Conservation (phyloP, 306 rosid genomes). For the Cicer yamashitae region DNA sequence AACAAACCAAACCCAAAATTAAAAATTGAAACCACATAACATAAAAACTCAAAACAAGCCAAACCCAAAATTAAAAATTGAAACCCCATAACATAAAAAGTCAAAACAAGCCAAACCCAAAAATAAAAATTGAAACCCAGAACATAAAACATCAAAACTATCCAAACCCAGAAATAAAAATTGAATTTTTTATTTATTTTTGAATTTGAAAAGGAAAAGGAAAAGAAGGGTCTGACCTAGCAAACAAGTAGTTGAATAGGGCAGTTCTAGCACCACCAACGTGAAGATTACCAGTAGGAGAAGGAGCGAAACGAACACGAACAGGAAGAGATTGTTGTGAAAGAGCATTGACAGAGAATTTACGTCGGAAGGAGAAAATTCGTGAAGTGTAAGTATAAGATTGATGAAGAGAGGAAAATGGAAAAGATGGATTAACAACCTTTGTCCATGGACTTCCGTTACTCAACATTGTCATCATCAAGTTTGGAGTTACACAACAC, state of each 20-base stretch:
- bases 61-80: not conserved
- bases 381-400: slow-evolving; percentile 44
- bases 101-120: not conserved
- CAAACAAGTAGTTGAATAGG: slow-evolving; percentile 75
- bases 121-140: not conserved
- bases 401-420: slow-evolving; percentile 44
- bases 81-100: not conserved
- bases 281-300: slow-evolving; percentile 96
- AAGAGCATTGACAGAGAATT: slow-evolving; percentile 66
- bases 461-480: slow-evolving; percentile 54
- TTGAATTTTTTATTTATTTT: not conserved
- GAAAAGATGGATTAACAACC: slow-evolving; percentile 45
- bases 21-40: not conserved
- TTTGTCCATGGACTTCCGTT: slow-evolving; percentile 62
- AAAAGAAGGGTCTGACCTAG: slow-evolving; percentile 52
- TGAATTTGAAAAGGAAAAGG: not conserved
- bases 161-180: slow-evolving; percentile 8
- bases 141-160: not conserved
- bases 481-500: not conserved
- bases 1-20: not conserved
- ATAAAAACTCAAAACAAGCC: not conserved
- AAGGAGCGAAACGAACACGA: slow-evolving; percentile 96
- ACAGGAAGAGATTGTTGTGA: slow-evolving; percentile 55
- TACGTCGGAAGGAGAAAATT: slow-evolving; percentile 40
- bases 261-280: slow-evolving; percentile 99